Base-by-base conservation (phyloP, 169 alveolate species). In the Miamiensis avidus region DNA sequence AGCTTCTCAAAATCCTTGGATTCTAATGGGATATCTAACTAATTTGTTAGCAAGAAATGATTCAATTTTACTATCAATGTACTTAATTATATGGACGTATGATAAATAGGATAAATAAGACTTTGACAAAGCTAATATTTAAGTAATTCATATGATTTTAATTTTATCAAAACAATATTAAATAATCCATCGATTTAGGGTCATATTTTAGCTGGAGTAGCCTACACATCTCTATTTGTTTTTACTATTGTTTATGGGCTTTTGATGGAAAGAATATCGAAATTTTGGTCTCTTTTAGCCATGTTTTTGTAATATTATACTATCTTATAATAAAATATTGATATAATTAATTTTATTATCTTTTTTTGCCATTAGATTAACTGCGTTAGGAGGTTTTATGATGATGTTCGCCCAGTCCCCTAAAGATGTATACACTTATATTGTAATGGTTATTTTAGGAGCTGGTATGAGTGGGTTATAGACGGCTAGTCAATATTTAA, bases 31-130 rank as follows among this genome's bases (percentile, higher is more conserved):
- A 6, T 86, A 86, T 65, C 65, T 86, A 29, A 86, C 90, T 15
- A 81, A 79, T 81, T 86, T 86, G 65, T 81, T 86, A 34, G 90
- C 87, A 29, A 86, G 90, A 81, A 86, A 86, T 29, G 90, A 86
- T n/a, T 77, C 86, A 27, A 86, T 86, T n/a, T 72, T 86, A 29
- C 74, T 86, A 26, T 79, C 90, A 27, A 31, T 86, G n/a, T 86
- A 78, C 32, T 81, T 86, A 65, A 32, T 81, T 34, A 76, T 86
- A 74, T 86, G 90, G 90, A 65, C 78, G 31, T 34, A 74, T 25
- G 34, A 31, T n/a, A 30, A 74, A 29, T 29, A 79, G 76, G 77
- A 31, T 26, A 79, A 77, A n/a, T 78, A 79, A 64, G 87, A 83
- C 15, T 86, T 81, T 33, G 79, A 86, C 30, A 28, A 86, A 65